Conservation (phyloP, 208 protist species). For the Leishmania tarentolae region DNA sequence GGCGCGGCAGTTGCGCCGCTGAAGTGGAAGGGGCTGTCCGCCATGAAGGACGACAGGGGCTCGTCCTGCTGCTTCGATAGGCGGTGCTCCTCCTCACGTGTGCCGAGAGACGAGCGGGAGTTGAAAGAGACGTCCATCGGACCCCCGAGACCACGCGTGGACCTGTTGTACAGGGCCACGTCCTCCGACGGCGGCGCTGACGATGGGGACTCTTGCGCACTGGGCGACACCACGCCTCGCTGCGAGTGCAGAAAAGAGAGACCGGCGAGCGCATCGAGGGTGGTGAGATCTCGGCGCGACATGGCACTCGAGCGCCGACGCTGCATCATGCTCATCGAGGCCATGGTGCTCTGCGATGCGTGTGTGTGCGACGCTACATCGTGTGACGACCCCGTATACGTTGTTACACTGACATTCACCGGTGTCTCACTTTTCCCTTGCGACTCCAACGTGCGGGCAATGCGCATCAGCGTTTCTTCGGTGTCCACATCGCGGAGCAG, state of each 20-base stretch:
- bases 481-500: conserved; percentile 56
- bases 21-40: conserved; percentile 8
- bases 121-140: conserved; percentile 28
- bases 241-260: conserved; percentile 30
- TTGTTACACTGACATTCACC: conserved; percentile 24
- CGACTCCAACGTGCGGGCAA: conserved; percentile 48
- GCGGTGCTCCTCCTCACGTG: neutral
- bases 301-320: conserved; percentile 15
- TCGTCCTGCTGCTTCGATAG: conserved; percentile 6
- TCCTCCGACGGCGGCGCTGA: conserved; percentile 27
- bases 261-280: conserved; percentile 25
- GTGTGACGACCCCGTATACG: conserved; percentile 22
- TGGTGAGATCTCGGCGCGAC: conserved; percentile 17
- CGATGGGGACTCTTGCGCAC: conserved; percentile 25
- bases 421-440: neutral
- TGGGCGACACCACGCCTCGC: conserved; percentile 2
- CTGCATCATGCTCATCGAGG: conserved; percentile 14
- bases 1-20: conserved; percentile 15
- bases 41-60: conserved; percentile 24
- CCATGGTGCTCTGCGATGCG: conserved; percentile 17
- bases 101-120: conserved; percentile 24
- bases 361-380: conserved; percentile 12
- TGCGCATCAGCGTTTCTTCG: conserved; percentile 52
- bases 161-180: neutral
- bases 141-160: conserved; percentile 12